Percentiles rank a stretch among this genome's conserved stretches.
These are phyloP conservation scores for Marvania coccoides DNA, from an alignment of 139 green algal genomes.

Conservation along the genomic window DNA sequence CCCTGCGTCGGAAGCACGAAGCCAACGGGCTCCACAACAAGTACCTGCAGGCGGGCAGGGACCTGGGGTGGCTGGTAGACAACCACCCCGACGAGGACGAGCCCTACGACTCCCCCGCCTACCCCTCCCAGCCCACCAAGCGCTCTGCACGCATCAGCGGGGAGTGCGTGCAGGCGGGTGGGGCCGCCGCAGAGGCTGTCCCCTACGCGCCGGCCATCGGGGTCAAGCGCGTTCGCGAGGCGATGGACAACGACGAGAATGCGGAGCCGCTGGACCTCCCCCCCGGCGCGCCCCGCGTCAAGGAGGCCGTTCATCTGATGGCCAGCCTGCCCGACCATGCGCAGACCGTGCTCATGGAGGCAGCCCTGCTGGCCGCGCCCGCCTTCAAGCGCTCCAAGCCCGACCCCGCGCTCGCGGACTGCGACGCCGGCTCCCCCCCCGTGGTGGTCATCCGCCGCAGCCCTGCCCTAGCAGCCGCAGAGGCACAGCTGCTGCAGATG, in stretches of 20 bases:
- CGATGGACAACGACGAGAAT: no score
- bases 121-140: not conserved
- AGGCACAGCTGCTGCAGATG: not conserved
- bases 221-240: no score
- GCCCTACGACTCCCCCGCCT: not conserved
- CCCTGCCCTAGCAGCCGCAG: not conserved
- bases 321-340: not conserved
- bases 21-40: constrained; percentile 5
- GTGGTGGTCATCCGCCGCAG: no score
- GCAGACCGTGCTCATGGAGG: constrained; percentile 3
- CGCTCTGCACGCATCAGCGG: not conserved
- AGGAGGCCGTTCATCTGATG: not conserved
- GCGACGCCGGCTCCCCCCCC: not conserved
- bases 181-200: not conserved
- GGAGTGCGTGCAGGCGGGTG: not conserved
- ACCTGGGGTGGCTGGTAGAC: constrained; percentile 31
- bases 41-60: constrained; percentile 18
- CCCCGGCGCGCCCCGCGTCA: no score
- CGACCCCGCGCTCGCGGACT: not conserved
- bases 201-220: no score
- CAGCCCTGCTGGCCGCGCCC: not conserved
- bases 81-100: constrained; percentile 20
- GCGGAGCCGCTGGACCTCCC: no score
- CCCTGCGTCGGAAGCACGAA: constrained; percentile 51
- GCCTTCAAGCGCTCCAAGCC: not conserved